These are phyloP conservation scores for Nitzschia sp. DNA, from an alignment of 108 stramenopile species.

Conservation along the genomic window DNA sequence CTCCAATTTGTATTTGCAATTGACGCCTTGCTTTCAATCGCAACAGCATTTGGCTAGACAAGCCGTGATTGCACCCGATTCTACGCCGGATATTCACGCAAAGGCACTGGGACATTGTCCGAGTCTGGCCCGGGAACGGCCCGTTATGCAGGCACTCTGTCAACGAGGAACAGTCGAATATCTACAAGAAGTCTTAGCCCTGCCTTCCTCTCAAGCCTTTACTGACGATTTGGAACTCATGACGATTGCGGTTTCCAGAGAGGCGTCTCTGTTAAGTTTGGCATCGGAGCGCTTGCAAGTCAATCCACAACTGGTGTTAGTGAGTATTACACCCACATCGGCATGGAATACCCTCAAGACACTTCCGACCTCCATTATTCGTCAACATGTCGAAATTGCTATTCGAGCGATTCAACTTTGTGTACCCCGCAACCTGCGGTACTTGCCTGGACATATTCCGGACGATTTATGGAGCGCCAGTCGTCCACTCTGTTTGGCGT, in stretches of 20 bases:
- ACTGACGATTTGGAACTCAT: constrained; percentile 34
- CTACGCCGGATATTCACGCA: constrained; percentile 19
- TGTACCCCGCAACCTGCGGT: constrained; percentile 4
- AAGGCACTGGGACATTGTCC: constrained; percentile 27
- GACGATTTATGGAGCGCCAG: constrained; percentile 25
- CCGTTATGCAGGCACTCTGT: constrained; percentile 16
- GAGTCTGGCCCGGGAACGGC: background rate
- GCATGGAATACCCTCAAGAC: constrained; percentile 25
- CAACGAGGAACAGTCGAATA: constrained; percentile 7
- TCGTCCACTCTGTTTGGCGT: constrained; percentile 34
- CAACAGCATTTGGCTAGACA: constrained; percentile 13
- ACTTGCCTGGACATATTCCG: constrained; percentile 23
- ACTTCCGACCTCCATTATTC: constrained; percentile 3
- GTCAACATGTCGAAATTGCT: constrained; percentile 31
- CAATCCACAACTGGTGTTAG: constrained; percentile 23
- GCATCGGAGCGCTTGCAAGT: constrained; percentile 15
- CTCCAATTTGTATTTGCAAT: constrained; percentile 34
- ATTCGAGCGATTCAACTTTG: constrained; percentile 19
- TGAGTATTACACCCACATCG: constrained; percentile 16
- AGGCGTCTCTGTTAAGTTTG: constrained; percentile 14
- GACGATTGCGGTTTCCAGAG: constrained; percentile 20
- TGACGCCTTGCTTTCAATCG: background rate
- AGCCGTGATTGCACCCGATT: constrained; percentile 21
- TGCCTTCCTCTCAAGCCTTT: background rate
- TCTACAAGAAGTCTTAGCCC: constrained; percentile 8